Base-by-base conservation (phyloP, 257 asterid species). In the Solanum habrochaites region DNA sequence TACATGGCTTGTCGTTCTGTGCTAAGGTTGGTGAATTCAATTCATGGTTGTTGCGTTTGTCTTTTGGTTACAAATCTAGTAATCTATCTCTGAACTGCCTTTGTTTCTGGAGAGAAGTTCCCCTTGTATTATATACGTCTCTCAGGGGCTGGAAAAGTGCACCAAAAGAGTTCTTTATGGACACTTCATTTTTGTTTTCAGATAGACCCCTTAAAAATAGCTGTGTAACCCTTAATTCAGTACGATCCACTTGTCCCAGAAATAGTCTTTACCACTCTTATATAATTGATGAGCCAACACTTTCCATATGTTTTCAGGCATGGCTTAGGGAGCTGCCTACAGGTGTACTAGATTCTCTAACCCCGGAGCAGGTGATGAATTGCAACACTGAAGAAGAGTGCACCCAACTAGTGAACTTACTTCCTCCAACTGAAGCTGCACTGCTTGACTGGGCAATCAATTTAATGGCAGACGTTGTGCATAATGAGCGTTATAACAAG, bases 311-410 rank as follows among this genome's bases (percentile, higher is more conserved):
- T 77, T 83, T 88, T 8, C 92, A 96, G 98, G 98, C 99, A 49
- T 96, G 98, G 99, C 93, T 96, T 86, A 91, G 99, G 87, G 99
- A 96, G 78, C 98, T 96, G 40, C 99, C 99, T 0, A 88, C 93
- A 0, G 98, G 99, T 16, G 95, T 96, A 87, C 97, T 96, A 32
- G 99, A 95, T 86, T 89, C 91, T 56, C 91, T 95, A 69, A 92
- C 91, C 25, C 93, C 98, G 15, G 97, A 94, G 83, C 94, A 95
- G 87, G 98, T 96, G 39, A 92, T 94, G 98, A 94, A 88, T 82
- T 96, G 98, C 94, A 96, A 94, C 93, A 89, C 98, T 4, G 98
- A 94, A 77, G 95, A 94, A 85, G 99, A 95, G 81, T 94, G 96
- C 90, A 85, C 91, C 47, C 85, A 83, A 69, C 93, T 94, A 32